Evolutionary conservation across 345 rosid species (phyloP).

Genomic region (Lepidium africanum): DNA sequence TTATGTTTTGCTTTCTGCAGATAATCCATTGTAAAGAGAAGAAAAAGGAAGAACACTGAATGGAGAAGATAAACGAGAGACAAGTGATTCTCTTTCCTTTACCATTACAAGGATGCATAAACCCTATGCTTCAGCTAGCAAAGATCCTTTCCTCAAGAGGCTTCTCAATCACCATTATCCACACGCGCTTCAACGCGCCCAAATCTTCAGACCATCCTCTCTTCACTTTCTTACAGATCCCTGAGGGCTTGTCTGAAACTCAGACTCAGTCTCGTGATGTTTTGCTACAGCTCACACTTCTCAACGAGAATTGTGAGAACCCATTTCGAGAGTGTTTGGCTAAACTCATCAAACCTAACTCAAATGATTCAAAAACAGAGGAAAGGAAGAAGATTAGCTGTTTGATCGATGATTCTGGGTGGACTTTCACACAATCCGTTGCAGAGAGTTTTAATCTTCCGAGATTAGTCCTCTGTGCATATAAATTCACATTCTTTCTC

Average conservation of each 20-base stretch:
- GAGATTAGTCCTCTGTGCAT: slow-evolving; percentile 20
- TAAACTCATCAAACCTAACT: not conserved
- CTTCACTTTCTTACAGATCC: slow-evolving; percentile 27
- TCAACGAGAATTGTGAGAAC: slow-evolving; percentile 8
- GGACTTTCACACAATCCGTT: slow-evolving; percentile 22
- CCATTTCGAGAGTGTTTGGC: slow-evolving; percentile 24
- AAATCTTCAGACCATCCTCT: slow-evolving; percentile 22
- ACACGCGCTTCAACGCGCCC: slow-evolving; percentile 31
- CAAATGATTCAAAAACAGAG: slow-evolving; percentile 6
- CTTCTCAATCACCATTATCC: slow-evolving; percentile 45
- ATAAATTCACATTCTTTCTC: slow-evolving; percentile 21
- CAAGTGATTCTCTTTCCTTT: slow-evolving; percentile 46
- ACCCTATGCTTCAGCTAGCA: slow-evolving; percentile 58
- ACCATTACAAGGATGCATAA: slow-evolving; percentile 62
- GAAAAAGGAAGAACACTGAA: not conserved
- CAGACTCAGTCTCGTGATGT: slow-evolving; percentile 15
- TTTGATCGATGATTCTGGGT: slow-evolving; percentile 25
- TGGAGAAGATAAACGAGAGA: slow-evolving; percentile 1
- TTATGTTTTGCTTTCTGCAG: not conserved
- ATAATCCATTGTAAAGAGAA: not conserved
- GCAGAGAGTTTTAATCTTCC: slow-evolving; percentile 11
- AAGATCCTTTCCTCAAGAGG: slow-evolving; percentile 42
- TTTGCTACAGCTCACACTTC: slow-evolving; percentile 19
- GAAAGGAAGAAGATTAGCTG: not conserved
- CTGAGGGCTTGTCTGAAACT: slow-evolving; percentile 24